Evolutionary conservation across 2,329 filamentous ascomycete genomes (phyloP), one percentile per base, ranked within the genome.

Genomic region (Fusarium protoensiforme): DNA sequence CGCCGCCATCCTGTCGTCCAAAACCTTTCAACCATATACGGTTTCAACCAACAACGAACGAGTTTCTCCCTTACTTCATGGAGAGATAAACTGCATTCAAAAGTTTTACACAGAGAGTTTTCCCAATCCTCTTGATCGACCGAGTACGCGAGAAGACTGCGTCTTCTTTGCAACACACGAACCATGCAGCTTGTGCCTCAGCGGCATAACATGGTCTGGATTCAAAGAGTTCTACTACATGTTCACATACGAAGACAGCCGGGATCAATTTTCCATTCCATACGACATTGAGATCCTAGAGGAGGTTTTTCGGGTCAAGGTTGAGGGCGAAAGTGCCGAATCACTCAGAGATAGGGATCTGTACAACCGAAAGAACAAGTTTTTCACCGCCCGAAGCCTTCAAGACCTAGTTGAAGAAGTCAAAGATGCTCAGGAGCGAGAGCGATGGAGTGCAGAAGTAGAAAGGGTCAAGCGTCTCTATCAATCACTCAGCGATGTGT

Each of bases 1-100:
- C 16, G 88, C 88, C 5, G 87, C 88, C 11, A 87, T 90, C 67
- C 81, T 90, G 5, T 81, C 83, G 9, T 83, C 84, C 1, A 56
- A 78, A 3, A 78, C 76, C 18, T 84, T 90, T 7, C 51, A 72
- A 0, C 82, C 85, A 3, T 78, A 87, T 16, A 87, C 86, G 0
- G 84, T 87, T 7, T 84, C 87, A 11, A 90, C 87, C 53, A 90
- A 90, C 81, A 86, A 90, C 78, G 88, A 90, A 78, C 83, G 83
- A 13, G 78, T 77, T 1, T 90, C 88, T 6, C 88, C 88, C 2
- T 83, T 90, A 5, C 83, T 90, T 10, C 88, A 90, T 78, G 88
- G 88, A 68, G 88, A 90, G 73, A 89, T 90, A 78, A 88, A 89
- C 78, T 90, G 88, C 82, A 89, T 90, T 79, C 87, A 89, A 74